These are phyloP conservation scores for Cryoendolithus antarcticus DNA, from an alignment of 2,329 filamentous ascomycete genomes.

Conservation along the genomic window DNA sequence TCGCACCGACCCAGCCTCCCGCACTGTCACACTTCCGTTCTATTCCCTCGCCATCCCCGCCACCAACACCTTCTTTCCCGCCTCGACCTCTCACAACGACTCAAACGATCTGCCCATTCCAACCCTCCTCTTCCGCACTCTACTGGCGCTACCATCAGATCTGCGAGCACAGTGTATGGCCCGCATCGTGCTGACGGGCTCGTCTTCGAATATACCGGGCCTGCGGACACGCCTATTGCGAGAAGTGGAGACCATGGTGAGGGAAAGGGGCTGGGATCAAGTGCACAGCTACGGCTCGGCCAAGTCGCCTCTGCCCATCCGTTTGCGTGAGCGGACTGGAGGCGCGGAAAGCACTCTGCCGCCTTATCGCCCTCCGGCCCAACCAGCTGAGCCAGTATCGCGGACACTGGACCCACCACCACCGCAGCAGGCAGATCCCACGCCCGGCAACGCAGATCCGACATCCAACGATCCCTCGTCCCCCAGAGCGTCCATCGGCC, in stretches of 20 bases:
- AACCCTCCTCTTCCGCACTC: slow-evolving; percentile 59
- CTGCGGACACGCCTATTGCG: slow-evolving; percentile 64
- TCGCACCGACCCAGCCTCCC: background rate
- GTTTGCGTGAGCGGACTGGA: background rate
- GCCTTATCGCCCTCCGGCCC: background rate
- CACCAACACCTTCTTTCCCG: slow-evolving; percentile 61
- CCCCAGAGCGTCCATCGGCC: too few species aligned
- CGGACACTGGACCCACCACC: too few species aligned
- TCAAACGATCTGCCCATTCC: slow-evolving; percentile 77
- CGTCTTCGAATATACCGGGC: slow-evolving; percentile 65
- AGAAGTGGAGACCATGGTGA: slow-evolving; percentile 57
- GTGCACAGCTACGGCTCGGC: slow-evolving; percentile 56
- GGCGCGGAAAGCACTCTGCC: too few species aligned
- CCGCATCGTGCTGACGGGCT: slow-evolving; percentile 75
- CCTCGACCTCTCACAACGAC: slow-evolving; percentile 41
- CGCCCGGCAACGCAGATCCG: too few species aligned
- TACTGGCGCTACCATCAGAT: slow-evolving; percentile 68
- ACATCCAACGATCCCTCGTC: too few species aligned
- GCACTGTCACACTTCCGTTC: slow-evolving; percentile 51
- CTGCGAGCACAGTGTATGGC: slow-evolving; percentile 77
- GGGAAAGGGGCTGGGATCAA: slow-evolving; percentile 62
- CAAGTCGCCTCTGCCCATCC: slow-evolving; percentile 3
- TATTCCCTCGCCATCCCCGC: slow-evolving; percentile 59
- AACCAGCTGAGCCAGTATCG: too few species aligned
- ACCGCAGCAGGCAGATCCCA: too few species aligned